A percentile compares a stretch with the other conserved stretches of the same genome.
These are phyloP conservation scores for Fulvia fulva DNA, from an alignment of 2,329 filamentous ascomycete genomes.

Conservation along the genomic window DNA sequence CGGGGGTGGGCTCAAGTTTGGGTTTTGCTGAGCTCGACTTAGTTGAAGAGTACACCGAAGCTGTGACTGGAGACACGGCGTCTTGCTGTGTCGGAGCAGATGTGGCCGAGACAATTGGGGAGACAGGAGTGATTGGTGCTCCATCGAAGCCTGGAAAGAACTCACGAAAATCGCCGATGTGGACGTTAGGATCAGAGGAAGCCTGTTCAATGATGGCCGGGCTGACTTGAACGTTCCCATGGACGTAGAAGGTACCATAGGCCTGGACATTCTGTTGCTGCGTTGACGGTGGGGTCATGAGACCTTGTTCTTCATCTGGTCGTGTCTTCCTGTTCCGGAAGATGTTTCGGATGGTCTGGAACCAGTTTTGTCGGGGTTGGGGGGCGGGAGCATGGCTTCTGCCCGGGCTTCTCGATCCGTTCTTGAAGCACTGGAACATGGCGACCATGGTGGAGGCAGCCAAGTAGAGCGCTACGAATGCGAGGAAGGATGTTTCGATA, in stretches of 20 bases:
- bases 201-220: not conserved
- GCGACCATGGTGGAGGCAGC: not conserved
- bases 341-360: not conserved
- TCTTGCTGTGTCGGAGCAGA: not conserved
- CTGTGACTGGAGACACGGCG: not conserved
- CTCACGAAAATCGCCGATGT: not conserved
- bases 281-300: not conserved
- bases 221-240: not conserved
- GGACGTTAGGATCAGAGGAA: not conserved
- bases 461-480: not conserved
- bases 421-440: not conserved
- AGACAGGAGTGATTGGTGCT: not conserved
- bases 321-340: not conserved
- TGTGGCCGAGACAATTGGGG: not conserved
- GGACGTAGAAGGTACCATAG: not conserved
- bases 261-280: not conserved
- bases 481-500: not conserved
- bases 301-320: not conserved
- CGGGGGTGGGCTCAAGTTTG: not conserved
- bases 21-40: not conserved
- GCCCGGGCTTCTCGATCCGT: not conserved
- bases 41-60: not conserved
- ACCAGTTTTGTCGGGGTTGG: not conserved
- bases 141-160: not conserved
- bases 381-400: not conserved